Evolutionary conservation across 208 protist genomes (phyloP), one percentile per base, ranked within the genome.

Genomic region (Phytomonas sp.): DNA sequence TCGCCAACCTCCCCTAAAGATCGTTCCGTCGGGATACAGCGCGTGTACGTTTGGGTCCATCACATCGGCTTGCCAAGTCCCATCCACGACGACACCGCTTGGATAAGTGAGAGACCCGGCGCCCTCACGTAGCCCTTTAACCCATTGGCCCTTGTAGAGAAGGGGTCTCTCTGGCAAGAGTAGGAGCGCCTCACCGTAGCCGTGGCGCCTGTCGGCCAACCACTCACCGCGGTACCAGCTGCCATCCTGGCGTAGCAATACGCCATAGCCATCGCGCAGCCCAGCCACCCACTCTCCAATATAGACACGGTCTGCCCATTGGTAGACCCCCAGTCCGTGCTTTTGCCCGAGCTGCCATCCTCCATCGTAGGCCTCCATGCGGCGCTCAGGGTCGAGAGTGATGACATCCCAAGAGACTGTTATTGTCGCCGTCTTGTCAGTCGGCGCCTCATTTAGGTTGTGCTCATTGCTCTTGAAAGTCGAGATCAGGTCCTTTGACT

Each of bases 311-410:
- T 92, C 88, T 23, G 59, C 23, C 88, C 91, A 94, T 77, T 93
- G 86, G 76, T 96, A 94, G 23, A 86, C 76, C 28, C 90, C 92
- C 36, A 61, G 59, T 46, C 90, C 92, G 33, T 94, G 80, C 69
- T 94, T 91, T 13, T 70, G 70, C 60, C 87, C 88, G 53, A 78
- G 68, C 4, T 72, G 69, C 92, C 94, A 97, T 66, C 95, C 81
- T 17, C 94, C 94, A 23, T 92, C 82, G 79, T 97, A 97, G 51
- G 91, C 77, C 75, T 97, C 92, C 6, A 92, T 73, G 13, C 43
- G 31, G 65, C 51, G 29, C 31, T n/a, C 36, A 20, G 51, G 29
- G n/a, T 56, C 36, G 20, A 60, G 65, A 20, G 51, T 68, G 36
- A 68, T 30, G 17, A 68, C 15, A 60, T 33, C 30, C 65, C 37